Conservation (phyloP, 2,329 filamentous ascomycete genomes). For the Apiospora arundinis region DNA sequence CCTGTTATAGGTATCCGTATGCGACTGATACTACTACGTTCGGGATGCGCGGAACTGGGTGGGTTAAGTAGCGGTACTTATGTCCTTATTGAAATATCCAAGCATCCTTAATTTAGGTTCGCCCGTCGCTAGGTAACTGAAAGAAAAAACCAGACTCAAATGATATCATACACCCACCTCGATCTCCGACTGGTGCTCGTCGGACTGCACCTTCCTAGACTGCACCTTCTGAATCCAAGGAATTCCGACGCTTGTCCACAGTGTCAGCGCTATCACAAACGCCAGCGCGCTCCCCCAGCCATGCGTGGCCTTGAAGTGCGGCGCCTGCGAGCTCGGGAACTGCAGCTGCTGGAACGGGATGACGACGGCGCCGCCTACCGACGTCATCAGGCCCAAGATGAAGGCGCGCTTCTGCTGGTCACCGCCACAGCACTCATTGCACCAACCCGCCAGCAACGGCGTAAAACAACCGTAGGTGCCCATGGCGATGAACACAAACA, state of each 20-base stretch:
- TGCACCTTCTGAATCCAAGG: conserved; percentile 32
- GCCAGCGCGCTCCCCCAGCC: conserved; percentile 38
- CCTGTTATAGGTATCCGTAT: not conserved
- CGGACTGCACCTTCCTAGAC: conserved; percentile 6
- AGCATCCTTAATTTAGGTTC: not conserved
- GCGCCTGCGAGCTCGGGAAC: conserved; percentile 45
- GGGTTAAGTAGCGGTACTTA: too few relatives aligned
- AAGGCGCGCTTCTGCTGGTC: conserved; percentile 52
- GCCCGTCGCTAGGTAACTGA: not conserved
- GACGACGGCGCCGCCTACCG: conserved; percentile 44
- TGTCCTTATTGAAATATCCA: too few relatives aligned
- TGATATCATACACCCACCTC: not conserved
- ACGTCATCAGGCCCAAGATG: conserved; percentile 46
- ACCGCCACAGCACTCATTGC: conserved; percentile 47
- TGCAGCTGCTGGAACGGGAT: conserved; percentile 49
- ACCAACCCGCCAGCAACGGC: conserved; percentile 48
- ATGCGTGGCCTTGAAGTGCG: conserved; percentile 42
- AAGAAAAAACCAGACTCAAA: not conserved
- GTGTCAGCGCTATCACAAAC: conserved; percentile 26
- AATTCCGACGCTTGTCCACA: conserved; percentile 28
- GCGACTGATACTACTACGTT: not conserved
- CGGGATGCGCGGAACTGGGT: not conserved
- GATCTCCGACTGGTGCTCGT: conserved; percentile 3
- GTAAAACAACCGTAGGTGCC: conserved; percentile 51
- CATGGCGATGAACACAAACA: conserved; percentile 47